Conservation (phyloP, 2,329 filamentous ascomycete genomes). For the Sporothrix inflata region DNA sequence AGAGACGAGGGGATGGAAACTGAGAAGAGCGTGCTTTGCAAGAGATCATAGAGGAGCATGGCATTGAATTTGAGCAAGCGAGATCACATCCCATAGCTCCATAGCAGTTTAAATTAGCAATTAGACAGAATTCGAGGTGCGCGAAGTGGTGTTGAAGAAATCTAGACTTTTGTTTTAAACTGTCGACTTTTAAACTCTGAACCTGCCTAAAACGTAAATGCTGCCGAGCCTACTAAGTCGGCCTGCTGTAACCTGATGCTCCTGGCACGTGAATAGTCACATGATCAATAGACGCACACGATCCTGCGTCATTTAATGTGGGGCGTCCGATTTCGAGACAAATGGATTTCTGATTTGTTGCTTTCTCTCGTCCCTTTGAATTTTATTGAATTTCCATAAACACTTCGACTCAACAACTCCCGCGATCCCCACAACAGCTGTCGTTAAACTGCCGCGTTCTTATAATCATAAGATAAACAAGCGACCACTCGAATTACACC, state of each 20-base stretch:
- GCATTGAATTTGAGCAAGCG: not conserved
- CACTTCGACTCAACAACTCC: not conserved
- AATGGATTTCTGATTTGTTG: not conserved
- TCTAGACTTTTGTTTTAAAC: not conserved
- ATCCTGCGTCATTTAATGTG: slow-evolving; percentile 16
- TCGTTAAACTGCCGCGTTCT: not conserved
- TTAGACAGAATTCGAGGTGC: not conserved
- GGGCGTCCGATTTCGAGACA: not conserved
- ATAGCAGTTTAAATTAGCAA: not conserved
- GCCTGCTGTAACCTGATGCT: not conserved
- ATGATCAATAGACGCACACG: not conserved
- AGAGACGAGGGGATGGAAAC: not conserved
- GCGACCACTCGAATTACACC: not conserved
- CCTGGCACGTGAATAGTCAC: slow-evolving; percentile 1
- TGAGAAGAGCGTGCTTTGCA: not conserved
- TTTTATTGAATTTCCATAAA: too few relatives aligned
- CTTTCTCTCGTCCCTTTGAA: not conserved
- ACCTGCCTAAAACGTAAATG: not conserved
- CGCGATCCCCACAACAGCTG: not conserved
- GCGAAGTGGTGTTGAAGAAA: not conserved
- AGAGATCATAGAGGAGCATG: not conserved
- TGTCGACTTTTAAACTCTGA: slow-evolving; percentile 9
- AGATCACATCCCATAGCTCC: not conserved
- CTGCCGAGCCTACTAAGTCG: not conserved
- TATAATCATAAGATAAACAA: not conserved